A percentile compares a stretch with the other conserved stretches of the same genome.
phyloP scores from a whole-genome alignment of 768 basidiomycete species.

The Gymnopilus junonius region DNA sequence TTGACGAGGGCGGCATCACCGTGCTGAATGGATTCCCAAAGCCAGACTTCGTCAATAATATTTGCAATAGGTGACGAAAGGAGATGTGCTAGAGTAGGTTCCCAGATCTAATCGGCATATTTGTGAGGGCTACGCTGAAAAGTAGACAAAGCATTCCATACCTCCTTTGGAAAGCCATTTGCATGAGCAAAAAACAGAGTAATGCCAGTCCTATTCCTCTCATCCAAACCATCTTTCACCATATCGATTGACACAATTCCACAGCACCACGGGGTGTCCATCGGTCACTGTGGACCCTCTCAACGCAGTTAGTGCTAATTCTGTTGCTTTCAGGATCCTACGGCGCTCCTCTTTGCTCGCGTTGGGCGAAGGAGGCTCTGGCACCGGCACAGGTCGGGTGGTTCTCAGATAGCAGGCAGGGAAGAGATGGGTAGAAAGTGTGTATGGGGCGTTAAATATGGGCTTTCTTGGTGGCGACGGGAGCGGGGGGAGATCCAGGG shows the following conservation, averaged over 20 bases:
- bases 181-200: conserved; percentile 84
- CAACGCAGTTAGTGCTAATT: conserved; percentile 29
- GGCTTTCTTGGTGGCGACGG: conserved; percentile 44
- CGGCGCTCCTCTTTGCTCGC: conserved; percentile 41
- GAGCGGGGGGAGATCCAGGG: conserved; percentile 37
- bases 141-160: not conserved
- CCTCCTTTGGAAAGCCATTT: conserved; percentile 91
- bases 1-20: conserved; percentile 87
- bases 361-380: conserved; percentile 28
- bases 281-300: conserved; percentile 38
- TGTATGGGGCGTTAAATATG: conserved; percentile 39
- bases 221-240: conserved; percentile 40
- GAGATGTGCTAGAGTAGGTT: conserved; percentile 62
- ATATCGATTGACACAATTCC: conserved; percentile 79
- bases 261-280: conserved; percentile 51
- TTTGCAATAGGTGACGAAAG: conserved; percentile 44
- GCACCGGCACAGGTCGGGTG: conserved; percentile 44
- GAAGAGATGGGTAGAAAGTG: conserved; percentile 56
- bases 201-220: conserved; percentile 41
- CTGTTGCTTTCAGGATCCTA: conserved; percentile 27
- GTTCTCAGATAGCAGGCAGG: conserved; percentile 57
- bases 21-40: conserved; percentile 83
- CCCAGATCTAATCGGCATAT: conserved; percentile 65
- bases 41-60: conserved; percentile 72
- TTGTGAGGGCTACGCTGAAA: not conserved